phyloP scores from a whole-genome alignment of 139 green algal species.

The Pleodorina starrii region DNA sequence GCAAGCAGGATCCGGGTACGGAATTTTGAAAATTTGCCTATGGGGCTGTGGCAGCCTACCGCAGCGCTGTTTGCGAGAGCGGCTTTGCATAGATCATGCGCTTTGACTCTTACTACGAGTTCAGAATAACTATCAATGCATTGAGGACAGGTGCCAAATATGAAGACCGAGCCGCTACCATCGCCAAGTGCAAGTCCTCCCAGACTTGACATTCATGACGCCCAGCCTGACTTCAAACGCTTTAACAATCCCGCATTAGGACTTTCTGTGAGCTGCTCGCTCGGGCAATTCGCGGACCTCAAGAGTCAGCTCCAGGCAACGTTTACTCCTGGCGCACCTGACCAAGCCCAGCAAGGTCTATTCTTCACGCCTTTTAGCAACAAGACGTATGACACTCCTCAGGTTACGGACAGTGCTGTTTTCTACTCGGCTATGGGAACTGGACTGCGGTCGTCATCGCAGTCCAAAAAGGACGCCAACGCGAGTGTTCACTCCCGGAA shows the following conservation, averaged over 20 bases:
- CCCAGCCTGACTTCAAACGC: constrained; percentile 1
- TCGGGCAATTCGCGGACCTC: background rate
- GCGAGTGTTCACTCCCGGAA: background rate
- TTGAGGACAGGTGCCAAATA: background rate
- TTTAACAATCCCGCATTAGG: constrained; percentile 16
- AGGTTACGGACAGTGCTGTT: background rate
- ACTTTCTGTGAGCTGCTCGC: background rate
- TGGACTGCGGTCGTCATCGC: background rate
- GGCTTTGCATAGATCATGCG: background rate
- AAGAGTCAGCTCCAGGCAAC: background rate
- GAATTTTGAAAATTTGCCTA: too few species aligned
- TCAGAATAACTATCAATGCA: background rate
- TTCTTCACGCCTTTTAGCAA: constrained; percentile 40
- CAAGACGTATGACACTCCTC: background rate
- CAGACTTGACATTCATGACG: background rate
- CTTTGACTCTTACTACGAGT: background rate
- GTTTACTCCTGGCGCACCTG: background rate
- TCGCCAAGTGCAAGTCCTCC: background rate
- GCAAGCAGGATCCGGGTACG: too few species aligned
- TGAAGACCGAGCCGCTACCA: background rate
- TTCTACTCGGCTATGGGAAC: constrained; percentile 34
- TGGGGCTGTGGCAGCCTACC: too few species aligned
- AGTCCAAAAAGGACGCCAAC: background rate
- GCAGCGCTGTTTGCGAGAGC: too few species aligned
- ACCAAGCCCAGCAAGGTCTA: background rate